A percentile compares a stretch with the other conserved stretches of the same genome.
Evolutionary conservation across 176 grass and related monocot species (phyloP).

Genomic region (Saccharum officinarum): DNA sequence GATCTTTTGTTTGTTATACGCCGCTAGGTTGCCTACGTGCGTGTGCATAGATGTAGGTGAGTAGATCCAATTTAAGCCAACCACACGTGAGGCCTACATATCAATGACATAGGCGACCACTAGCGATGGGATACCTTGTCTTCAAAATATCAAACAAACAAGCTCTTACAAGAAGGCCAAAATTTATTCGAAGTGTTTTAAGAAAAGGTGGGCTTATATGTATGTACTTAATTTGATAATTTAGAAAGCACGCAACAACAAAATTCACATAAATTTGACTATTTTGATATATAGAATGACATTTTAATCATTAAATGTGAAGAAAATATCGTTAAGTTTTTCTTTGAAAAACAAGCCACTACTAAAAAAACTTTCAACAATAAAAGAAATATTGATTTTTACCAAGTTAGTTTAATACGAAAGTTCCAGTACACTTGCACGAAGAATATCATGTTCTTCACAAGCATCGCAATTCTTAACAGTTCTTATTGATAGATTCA

Average conservation of each 20-base stretch:
- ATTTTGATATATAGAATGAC: too few species aligned
- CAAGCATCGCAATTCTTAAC: not conserved
- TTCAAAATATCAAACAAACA: not conserved
- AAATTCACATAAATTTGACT: too few species aligned
- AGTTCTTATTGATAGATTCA: not conserved
- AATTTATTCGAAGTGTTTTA: not conserved
- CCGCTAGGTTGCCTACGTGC: too few species aligned
- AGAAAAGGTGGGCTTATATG: not conserved
- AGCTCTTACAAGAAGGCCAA: not conserved
- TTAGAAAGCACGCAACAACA: too few species aligned
- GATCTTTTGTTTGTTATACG: not conserved
- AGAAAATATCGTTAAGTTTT: too few species aligned
- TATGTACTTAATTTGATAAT: not conserved
- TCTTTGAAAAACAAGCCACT: too few species aligned
- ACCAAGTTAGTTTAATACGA: not conserved
- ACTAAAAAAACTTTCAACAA: too few species aligned
- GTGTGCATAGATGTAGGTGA: not conserved
- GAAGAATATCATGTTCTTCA: not conserved
- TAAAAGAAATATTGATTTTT: not conserved
- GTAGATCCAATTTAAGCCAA: not conserved
- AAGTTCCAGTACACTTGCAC: not conserved
- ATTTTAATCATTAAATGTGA: too few species aligned
- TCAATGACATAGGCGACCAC: not conserved
- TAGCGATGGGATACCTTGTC: not conserved
- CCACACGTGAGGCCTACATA: not conserved